Evolutionary conservation across 2,329 filamentous ascomycete species (phyloP).

Genomic region (Fusarium sp.): DNA sequence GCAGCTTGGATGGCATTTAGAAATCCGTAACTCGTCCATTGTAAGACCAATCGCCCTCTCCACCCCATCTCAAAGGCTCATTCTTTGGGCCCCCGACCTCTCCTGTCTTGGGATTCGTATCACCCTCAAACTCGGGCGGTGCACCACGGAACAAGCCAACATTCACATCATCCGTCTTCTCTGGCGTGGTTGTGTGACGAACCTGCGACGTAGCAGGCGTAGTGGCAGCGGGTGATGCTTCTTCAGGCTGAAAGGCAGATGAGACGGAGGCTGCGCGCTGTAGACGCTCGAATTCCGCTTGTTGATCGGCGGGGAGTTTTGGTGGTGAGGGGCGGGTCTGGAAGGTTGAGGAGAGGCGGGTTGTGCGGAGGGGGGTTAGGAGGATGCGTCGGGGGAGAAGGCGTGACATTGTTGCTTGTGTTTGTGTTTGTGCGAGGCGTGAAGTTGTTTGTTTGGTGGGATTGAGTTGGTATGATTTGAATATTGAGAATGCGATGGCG

Average conservation of each 20-base stretch:
- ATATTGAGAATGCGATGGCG: neutral
- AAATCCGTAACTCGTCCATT: slow-evolving; percentile 97
- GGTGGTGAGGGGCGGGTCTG: slow-evolving; percentile 75
- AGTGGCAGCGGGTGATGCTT: slow-evolving; percentile 15
- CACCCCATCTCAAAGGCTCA: slow-evolving; percentile 90
- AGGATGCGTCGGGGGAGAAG: slow-evolving; percentile 31
- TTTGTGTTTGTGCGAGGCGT: neutral
- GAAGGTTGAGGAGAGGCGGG: slow-evolving; percentile 51
- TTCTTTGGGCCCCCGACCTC: slow-evolving; percentile 98
- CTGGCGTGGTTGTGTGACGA: slow-evolving; percentile 30
- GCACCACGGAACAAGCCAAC: slow-evolving; percentile 77
- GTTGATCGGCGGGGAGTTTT: slow-evolving; percentile 85
- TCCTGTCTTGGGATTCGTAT: slow-evolving; percentile 90
- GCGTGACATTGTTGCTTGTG: slow-evolving; percentile 32
- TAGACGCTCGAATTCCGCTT: slow-evolving; percentile 89
- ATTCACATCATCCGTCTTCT: slow-evolving; percentile 56
- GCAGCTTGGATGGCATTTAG: slow-evolving; percentile 39
- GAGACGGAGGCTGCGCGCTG: slow-evolving; percentile 69
- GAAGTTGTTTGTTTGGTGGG: neutral
- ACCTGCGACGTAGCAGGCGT: slow-evolving; percentile 40
- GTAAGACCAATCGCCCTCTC: slow-evolving; percentile 83
- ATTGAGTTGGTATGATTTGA: neutral
- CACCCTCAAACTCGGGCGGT: slow-evolving; percentile 91
- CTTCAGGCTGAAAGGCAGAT: slow-evolving; percentile 52
- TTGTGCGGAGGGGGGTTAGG: slow-evolving; percentile 42